Percentiles rank a stretch among this genome's conserved stretches.
Conservation (phyloP, 768 basidiomycete species). For the Lepiota venenata region DNA sequence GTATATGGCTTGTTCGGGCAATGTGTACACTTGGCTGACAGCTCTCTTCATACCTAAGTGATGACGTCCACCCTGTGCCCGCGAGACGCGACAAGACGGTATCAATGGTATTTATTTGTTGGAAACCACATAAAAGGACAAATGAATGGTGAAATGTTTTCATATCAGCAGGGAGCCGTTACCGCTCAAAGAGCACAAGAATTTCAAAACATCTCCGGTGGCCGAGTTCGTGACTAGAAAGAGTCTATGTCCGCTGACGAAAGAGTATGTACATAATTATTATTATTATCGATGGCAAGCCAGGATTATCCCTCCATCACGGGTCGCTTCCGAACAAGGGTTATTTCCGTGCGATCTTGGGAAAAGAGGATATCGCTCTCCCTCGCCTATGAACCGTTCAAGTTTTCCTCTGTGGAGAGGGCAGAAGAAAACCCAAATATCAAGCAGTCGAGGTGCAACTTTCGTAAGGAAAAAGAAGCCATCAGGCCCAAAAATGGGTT, state of each 20-base stretch:
- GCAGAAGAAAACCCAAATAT: constrained; percentile 64
- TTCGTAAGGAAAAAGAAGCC: constrained; percentile 41
- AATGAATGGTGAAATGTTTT: constrained; percentile 2
- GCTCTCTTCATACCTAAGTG: constrained; percentile 1
- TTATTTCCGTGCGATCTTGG: constrained; percentile 61
- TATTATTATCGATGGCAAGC: no score
- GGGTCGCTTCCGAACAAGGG: constrained; percentile 55
- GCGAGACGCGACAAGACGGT: neutral
- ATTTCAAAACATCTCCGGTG: neutral
- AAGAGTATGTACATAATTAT: no score
- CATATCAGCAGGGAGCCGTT: neutral
- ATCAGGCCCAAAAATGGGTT: neutral
- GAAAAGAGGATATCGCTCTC: constrained; percentile 52
- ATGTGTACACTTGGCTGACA: constrained; percentile 4
- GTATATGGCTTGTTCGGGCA: constrained; percentile 4
- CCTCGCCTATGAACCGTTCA: constrained; percentile 54
- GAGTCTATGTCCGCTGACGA: constrained; percentile 3
- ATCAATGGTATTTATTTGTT: neutral
- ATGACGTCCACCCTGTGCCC: constrained; percentile 1
- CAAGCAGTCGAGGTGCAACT: constrained; percentile 65
- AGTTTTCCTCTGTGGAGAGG: constrained; percentile 38
- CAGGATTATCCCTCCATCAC: constrained; percentile 54
- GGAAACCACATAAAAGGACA: constrained; percentile 3
- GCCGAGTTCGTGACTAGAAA: neutral
- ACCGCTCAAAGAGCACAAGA: constrained; percentile 3